Percentiles rank a stretch among this genome's conserved stretches.
These are phyloP conservation scores for Solanum chiquidenum DNA, from an alignment of 257 asterid species.

Conservation along the genomic window DNA sequence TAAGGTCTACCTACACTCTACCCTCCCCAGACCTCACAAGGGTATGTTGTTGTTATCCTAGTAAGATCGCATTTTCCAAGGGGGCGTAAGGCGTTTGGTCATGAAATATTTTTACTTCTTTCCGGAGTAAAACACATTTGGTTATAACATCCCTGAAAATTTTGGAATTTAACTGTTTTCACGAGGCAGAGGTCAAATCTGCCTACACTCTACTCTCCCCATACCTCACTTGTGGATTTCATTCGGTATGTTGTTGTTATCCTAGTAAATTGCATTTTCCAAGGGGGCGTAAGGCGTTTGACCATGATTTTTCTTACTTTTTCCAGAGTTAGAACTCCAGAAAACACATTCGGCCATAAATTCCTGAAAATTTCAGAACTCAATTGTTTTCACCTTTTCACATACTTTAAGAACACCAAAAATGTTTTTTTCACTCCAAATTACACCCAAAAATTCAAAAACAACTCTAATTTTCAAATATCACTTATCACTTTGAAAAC, in stretches of 20 bases:
- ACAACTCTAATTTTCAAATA: not conserved
- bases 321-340: not conserved
- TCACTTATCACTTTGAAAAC: not conserved
- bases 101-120: not conserved
- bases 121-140: not conserved
- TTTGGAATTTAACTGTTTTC: not conserved
- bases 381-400: not conserved
- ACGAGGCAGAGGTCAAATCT: not conserved
- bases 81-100: not conserved
- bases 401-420: not conserved
- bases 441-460: not conserved
- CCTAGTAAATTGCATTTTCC: not conserved
- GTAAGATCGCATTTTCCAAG: not conserved
- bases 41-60: not conserved
- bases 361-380: not conserved
- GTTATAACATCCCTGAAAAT: not conserved
- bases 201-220: not conserved
- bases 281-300: not conserved
- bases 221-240: not conserved
- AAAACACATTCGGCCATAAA: not conserved
- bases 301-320: not conserved
- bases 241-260: not conserved
- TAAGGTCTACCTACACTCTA: not conserved
- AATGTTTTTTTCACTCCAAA: not conserved
- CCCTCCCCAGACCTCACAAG: not conserved